Conservation (phyloP, 176 grass and related monocot genomes). For the Carex pumila region DNA sequence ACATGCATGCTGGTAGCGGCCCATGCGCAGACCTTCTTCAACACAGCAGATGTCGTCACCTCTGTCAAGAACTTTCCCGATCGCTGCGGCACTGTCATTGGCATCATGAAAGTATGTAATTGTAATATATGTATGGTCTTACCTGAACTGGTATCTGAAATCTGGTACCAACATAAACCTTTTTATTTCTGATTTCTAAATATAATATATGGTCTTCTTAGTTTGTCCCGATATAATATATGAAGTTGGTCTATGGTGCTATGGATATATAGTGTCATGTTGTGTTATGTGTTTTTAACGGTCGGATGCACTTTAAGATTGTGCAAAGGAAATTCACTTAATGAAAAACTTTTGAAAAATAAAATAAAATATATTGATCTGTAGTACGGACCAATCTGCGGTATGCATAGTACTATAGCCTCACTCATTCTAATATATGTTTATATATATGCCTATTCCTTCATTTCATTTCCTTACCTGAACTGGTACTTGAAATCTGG, state of each 20-base stretch:
- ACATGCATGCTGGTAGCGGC: slow-evolving; percentile 80
- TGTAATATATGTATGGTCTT: background rate
- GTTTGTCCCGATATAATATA: too few species aligned
- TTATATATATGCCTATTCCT: background rate
- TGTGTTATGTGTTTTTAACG: too few species aligned
- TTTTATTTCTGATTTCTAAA: too few species aligned
- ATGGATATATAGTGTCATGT: too few species aligned
- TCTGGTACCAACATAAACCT: background rate
- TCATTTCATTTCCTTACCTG: background rate
- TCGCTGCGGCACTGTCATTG: slow-evolving; percentile 76
- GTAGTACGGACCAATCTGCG: too few species aligned
- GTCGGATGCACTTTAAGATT: too few species aligned
- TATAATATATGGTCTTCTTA: too few species aligned
- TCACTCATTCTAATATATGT: background rate
- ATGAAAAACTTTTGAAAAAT: too few species aligned
- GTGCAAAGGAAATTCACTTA: too few species aligned
- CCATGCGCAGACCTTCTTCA: slow-evolving; percentile 87
- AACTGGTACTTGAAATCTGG: background rate
- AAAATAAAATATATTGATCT: too few species aligned
- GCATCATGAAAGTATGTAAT: slow-evolving; percentile 78
- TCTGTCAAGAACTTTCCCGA: slow-evolving; percentile 82
- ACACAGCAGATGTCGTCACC: slow-evolving; percentile 73
- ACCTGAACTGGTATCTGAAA: background rate
- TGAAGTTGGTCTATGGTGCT: too few species aligned
- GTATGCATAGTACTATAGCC: too few species aligned